phyloP scores from a whole-genome alignment of 2,329 filamentous ascomycete species.

The Sclerotinia spermophila region DNA sequence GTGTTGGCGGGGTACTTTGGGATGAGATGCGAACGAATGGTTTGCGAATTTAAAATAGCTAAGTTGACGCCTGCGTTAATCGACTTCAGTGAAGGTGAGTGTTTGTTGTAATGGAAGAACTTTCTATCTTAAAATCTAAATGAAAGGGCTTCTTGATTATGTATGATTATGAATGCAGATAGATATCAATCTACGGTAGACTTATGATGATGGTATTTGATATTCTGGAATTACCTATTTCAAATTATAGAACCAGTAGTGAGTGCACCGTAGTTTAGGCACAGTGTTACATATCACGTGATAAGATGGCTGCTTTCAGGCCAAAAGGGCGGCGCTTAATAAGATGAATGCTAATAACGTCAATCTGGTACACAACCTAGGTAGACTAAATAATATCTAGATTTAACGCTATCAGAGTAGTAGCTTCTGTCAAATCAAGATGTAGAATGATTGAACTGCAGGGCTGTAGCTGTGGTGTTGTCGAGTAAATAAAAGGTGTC shows the following conservation, averaged over 20 bases:
- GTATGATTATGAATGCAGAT: background rate
- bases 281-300: background rate
- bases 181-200: background rate
- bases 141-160: background rate
- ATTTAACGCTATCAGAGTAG: background rate
- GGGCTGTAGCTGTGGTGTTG: background rate
- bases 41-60: background rate
- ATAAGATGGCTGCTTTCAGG: background rate
- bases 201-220: background rate
- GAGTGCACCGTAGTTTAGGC: background rate
- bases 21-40: slow-evolving; percentile 1
- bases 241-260: background rate
- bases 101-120: background rate
- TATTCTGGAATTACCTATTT: background rate
- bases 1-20: slow-evolving; percentile 26
- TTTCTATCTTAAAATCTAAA: background rate
- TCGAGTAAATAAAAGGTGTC: background rate
- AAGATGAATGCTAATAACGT: background rate
- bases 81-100: background rate
- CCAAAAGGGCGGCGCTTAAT: background rate
- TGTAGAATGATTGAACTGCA: background rate
- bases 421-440: background rate
- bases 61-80: background rate
- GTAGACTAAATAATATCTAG: no score
- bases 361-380: no score